Percentiles rank a stretch among this genome's conserved stretches.
Evolutionary conservation across 768 basidiomycete species (phyloP).

Genomic region (Mycena floridula): DNA sequence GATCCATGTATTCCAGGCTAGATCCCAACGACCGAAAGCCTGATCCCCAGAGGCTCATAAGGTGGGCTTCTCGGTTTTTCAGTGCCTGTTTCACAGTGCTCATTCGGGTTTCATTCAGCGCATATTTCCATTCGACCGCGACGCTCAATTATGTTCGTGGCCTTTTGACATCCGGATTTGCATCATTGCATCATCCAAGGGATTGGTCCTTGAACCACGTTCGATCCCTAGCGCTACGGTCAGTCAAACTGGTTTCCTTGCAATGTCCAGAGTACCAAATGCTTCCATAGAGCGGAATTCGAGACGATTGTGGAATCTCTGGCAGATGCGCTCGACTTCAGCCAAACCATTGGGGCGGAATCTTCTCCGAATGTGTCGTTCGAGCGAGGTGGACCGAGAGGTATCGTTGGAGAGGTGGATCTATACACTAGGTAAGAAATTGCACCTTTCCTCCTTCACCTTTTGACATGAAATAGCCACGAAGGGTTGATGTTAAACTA

Average conservation of each 20-base stretch:
- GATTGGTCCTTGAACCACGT: constrained; percentile 94
- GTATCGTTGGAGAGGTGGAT: constrained; percentile 82
- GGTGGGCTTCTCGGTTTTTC: constrained; percentile 43
- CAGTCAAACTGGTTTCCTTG: constrained; percentile 13
- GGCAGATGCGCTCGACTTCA: constrained; percentile 91
- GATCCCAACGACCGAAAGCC: constrained; percentile 77
- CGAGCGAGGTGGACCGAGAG: constrained; percentile 65
- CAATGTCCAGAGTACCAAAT: no score
- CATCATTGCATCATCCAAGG: constrained; percentile 83
- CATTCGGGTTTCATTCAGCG: constrained; percentile 35
- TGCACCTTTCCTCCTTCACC: constrained; percentile 1
- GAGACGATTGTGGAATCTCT: constrained; percentile 79
- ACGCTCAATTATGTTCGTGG: constrained; percentile 91
- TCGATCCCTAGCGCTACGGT: constrained; percentile 73
- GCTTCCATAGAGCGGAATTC: constrained; percentile 59
- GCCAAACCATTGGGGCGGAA: constrained; percentile 77
- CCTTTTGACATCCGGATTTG: constrained; percentile 88
- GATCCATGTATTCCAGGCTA: constrained; percentile 38
- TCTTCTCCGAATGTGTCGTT: constrained; percentile 45
- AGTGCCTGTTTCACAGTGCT: neutral
- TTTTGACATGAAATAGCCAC: constrained; percentile 46
- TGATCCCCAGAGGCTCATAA: constrained; percentile 84
- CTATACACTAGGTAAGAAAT: constrained; percentile 75
- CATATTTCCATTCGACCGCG: constrained; percentile 93
- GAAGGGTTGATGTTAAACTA: constrained; percentile 92